phyloP scores from a whole-genome alignment of 140 eudicot species.

The Artemisia princeps region DNA sequence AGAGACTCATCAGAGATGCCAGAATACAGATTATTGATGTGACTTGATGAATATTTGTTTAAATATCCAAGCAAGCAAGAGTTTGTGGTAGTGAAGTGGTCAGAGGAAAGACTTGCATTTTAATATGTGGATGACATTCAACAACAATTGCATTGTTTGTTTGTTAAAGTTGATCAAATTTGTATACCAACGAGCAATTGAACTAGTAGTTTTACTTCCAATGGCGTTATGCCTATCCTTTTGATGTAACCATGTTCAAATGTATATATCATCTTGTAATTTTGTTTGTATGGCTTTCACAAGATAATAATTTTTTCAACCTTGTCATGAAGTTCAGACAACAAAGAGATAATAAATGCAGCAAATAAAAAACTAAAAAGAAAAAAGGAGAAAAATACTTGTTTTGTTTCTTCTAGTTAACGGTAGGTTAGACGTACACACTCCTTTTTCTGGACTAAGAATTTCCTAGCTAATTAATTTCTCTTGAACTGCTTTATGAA shows the following conservation, averaged over 20 bases:
- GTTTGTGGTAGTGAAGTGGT: constrained; percentile 13
- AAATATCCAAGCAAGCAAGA: background rate
- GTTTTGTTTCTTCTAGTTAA: background rate
- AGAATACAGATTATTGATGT: background rate
- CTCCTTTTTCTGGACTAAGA: background rate
- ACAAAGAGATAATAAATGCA: background rate
- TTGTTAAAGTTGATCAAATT: constrained; percentile 3
- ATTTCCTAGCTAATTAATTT: background rate
- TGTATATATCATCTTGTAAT: constrained; percentile 7
- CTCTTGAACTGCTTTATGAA: background rate
- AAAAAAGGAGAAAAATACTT: background rate
- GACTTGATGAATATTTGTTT: constrained; percentile 12
- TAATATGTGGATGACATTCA: constrained; percentile 6
- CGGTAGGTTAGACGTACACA: background rate
- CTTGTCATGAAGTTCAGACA: constrained; percentile 1
- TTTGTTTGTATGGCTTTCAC: constrained; percentile 13
- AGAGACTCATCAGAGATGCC: constrained; percentile 17
- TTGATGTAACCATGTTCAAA: constrained; percentile 14
- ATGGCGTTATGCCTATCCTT: constrained; percentile 12
- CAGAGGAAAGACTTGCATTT: constrained; percentile 10
- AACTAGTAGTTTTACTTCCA: constrained; percentile 4
- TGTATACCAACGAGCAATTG: background rate
- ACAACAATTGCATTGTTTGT: constrained; percentile 5
- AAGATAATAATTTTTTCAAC: background rate
- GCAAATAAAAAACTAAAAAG: background rate